phyloP scores from a whole-genome alignment of 2,329 filamentous ascomycete species.

The Colletotrichum lupini region DNA sequence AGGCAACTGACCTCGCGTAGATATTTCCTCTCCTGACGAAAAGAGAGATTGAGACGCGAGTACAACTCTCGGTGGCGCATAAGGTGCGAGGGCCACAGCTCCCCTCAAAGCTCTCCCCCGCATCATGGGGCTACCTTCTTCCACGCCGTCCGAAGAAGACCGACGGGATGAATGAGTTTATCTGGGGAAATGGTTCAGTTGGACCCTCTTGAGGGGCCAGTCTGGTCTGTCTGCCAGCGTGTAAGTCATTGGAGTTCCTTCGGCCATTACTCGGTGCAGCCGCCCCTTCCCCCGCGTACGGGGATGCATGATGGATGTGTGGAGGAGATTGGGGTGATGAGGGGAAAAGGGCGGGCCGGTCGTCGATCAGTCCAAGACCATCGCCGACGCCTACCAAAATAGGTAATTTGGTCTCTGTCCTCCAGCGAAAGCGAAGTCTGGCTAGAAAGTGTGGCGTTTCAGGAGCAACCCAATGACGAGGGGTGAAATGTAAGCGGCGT shows the following conservation, averaged over 20 bases:
- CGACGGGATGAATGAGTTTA: background rate
- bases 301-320: slow-evolving; percentile 1
- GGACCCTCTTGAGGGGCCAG: too few species aligned
- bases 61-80: too few species aligned
- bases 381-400: slow-evolving; percentile 18
- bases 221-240: background rate
- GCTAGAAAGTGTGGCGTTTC: slow-evolving; percentile 1
- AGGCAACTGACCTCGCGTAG: background rate
- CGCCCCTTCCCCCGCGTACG: slow-evolving; percentile 3
- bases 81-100: background rate
- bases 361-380: background rate
- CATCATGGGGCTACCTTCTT: background rate
- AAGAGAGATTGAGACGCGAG: background rate
- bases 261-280: background rate
- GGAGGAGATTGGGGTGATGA: slow-evolving; percentile 9
- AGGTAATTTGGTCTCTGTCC: background rate
- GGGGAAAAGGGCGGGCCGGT: background rate
- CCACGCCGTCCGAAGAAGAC: background rate
- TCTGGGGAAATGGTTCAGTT: background rate
- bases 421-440: background rate
- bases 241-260: background rate
- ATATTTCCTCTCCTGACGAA: background rate
- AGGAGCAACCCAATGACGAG: slow-evolving; percentile 13
- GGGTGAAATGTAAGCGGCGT: slow-evolving; percentile 12
- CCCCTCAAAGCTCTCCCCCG: background rate